Evolutionary conservation across 371 early-diverging fungal species (phyloP), one percentile per base, ranked within the genome.

Genomic region (Mucor circinelloides): DNA sequence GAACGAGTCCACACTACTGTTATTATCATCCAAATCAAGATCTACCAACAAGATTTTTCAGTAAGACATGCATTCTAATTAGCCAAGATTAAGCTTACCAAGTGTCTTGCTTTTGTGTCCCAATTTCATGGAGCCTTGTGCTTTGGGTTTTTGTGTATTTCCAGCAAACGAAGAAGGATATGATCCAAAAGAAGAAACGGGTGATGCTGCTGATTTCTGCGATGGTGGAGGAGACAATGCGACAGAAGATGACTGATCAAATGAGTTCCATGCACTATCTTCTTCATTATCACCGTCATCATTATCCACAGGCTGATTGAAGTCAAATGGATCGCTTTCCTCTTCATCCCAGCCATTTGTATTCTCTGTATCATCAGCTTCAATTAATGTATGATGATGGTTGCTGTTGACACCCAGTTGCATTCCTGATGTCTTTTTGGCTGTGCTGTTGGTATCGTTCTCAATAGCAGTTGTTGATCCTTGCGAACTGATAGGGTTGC

Each of bases 221-320:
- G 55, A 1, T 19, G 60, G 46, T 42, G 32, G 27, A 25, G 61
- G 57, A 6, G 38, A 64, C n/a, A 19, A 42, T 46, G 50, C 55
- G 57, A n/a, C 27, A 55, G 28, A 60, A 32, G 48, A 52, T 23
- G 52, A n/a, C 40, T 56, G 44, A 9, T 60, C 60, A 17, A 48
- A 54, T 27, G 42, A 0, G 15, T 30, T 50, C 32, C 30, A 58
- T 55, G 12, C 17, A 1, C 8, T 15, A 28, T 52, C 60, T 60
- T 68, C 83, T 83, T 85, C 85, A 8, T 68, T 75, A 57, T 80
- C 75, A n/a, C 77, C 75, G 1, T 54, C 77, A 60, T 81, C 77
- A 15, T 78, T 76, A 0, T 60, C 28, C n/a, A 57, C 32, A 19
- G 31, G 58, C 17, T 58, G 56, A 21, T 34, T 46, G 57, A 60